Conservation (phyloP, 1,284 basidiomycete species). For the Melampsora larici-populina region DNA sequence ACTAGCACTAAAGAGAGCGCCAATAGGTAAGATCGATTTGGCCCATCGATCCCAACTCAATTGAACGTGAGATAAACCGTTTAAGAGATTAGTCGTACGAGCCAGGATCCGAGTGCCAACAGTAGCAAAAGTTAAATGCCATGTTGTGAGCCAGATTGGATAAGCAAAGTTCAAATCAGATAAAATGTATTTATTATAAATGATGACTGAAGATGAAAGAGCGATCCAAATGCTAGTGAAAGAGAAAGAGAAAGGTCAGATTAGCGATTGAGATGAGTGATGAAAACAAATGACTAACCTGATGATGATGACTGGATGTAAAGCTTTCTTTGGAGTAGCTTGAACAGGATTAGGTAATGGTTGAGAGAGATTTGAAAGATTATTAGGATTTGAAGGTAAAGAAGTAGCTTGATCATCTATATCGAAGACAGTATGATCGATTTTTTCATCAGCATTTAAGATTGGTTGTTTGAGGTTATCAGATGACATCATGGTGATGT, state of each 20-base stretch:
- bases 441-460: neutral
- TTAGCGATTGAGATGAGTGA: neutral
- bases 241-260: neutral
- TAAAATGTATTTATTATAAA: constrained; percentile 48
- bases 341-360: neutral
- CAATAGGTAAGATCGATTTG: constrained; percentile 44
- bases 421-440: constrained; percentile 28
- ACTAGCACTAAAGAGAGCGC: constrained; percentile 44
- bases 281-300: neutral
- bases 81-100: constrained; percentile 43
- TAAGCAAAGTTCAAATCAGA: constrained; percentile 25
- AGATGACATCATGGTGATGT: neutral
- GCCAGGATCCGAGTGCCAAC: constrained; percentile 24
- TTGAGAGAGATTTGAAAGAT: neutral
- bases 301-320: constrained; percentile 43
- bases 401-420: neutral
- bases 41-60: constrained; percentile 52
- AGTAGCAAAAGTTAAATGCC: constrained; percentile 40
- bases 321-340: neutral
- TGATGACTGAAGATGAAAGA: constrained; percentile 46
- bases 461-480: neutral
- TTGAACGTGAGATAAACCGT: constrained; percentile 45
- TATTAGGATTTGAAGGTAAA: neutral
- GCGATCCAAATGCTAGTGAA: constrained; percentile 47
- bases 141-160: constrained; percentile 25